Percentiles rank a stretch among this genome's conserved stretches.
phyloP scores from a whole-genome alignment of 2,329 filamentous ascomycete species.

The Neospermospora avenae region DNA sequence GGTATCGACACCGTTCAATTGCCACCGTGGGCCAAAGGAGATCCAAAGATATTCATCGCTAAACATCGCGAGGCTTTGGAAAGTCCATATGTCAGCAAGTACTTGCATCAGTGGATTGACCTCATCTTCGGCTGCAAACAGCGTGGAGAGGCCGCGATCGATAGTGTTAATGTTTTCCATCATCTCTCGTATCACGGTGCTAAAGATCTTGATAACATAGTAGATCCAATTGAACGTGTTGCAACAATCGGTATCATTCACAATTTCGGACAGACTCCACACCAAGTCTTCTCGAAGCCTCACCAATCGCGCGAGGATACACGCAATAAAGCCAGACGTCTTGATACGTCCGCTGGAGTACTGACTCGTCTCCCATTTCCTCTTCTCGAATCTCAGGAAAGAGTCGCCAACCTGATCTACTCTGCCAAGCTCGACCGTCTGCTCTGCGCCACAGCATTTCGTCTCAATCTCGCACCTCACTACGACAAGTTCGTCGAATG shows the following conservation, averaged over 20 bases:
- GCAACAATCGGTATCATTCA: slow-evolving; percentile 96
- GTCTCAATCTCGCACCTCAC: slow-evolving; percentile 78
- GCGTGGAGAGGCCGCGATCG: slow-evolving; percentile 84
- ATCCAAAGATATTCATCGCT: slow-evolving; percentile 90
- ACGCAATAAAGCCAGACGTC: slow-evolving; percentile 59
- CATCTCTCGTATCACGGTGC: slow-evolving; percentile 93
- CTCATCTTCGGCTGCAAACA: slow-evolving; percentile 94
- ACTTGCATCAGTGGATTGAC: slow-evolving; percentile 94
- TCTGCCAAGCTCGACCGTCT: slow-evolving; percentile 78
- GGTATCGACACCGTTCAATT: slow-evolving; percentile 82
- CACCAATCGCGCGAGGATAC: slow-evolving; percentile 75
- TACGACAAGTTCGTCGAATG: slow-evolving; percentile 94
- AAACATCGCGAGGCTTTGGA: slow-evolving; percentile 96
- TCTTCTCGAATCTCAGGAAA: slow-evolving; percentile 68
- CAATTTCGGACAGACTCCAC: slow-evolving; percentile 96
- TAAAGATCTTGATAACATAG: slow-evolving; percentile 86
- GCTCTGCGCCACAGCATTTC: slow-evolving; percentile 78
- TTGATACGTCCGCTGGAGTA: slow-evolving; percentile 75
- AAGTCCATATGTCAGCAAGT: slow-evolving; percentile 84
- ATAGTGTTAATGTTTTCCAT: slow-evolving; percentile 93
- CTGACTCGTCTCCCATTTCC: slow-evolving; percentile 77
- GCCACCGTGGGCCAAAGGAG: slow-evolving; percentile 96
- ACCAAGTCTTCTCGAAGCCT: slow-evolving; percentile 82
- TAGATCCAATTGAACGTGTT: slow-evolving; percentile 79
- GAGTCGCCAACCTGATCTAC: slow-evolving; percentile 75